phyloP scores from a whole-genome alignment of 148 eudicot species.

The Fagopyrum tataricum region DNA sequence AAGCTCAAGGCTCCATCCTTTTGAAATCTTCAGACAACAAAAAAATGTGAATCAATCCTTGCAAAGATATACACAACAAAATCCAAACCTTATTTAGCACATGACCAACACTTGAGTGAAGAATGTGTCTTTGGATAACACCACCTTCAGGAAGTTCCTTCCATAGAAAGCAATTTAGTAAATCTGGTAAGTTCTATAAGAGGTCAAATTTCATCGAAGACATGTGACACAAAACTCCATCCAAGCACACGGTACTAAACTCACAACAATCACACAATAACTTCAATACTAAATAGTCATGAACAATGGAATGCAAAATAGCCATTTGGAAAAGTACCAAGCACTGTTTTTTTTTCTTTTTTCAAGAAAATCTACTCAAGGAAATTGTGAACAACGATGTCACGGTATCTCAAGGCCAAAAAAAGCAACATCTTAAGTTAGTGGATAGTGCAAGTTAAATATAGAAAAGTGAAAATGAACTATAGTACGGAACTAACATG shows the following conservation, averaged over 20 bases:
- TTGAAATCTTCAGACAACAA: neutral
- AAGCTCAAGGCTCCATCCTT: neutral
- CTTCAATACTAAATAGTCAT: too few species aligned
- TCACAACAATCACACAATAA: too few species aligned
- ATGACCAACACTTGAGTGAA: constrained; percentile 53
- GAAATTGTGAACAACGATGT: neutral
- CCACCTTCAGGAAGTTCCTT: constrained; percentile 67
- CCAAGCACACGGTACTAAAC: too few species aligned
- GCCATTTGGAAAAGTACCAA: too few species aligned
- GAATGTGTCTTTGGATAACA: constrained; percentile 45
- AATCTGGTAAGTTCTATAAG: neutral
- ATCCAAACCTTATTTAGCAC: constrained; percentile 62
- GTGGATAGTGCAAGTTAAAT: too few species aligned
- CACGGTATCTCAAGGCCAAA: neutral
- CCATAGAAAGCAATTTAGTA: constrained; percentile 35
- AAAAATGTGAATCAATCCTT: neutral
- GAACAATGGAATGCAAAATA: too few species aligned
- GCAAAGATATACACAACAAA: neutral
- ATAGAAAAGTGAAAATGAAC: too few species aligned
- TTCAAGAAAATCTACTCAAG: neutral
- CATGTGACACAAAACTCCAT: too few species aligned
- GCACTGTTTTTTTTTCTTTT: neutral
- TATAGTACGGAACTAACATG: too few species aligned
- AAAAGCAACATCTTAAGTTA: neutral
- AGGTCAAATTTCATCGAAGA: too few species aligned